Evolutionary conservation across 164 flowering plant species (phyloP), one percentile per base, ranked within the genome.

Genomic region (Cinnamomum chago): DNA sequence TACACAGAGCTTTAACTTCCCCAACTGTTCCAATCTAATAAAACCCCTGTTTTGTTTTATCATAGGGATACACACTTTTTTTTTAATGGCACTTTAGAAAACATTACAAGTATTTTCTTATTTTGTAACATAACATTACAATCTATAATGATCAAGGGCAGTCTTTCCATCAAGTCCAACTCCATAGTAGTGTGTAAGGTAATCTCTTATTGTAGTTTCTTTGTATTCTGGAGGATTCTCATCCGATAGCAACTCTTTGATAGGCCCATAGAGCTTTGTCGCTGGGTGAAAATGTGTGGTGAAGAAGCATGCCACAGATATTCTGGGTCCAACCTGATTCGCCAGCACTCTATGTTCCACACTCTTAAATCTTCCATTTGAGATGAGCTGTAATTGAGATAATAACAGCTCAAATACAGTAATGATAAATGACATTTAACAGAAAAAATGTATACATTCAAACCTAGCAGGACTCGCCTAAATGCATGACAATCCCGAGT

Each of bases 341-440:
- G 83, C 77, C 64, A 79, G 3, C 18, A 83, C 88, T 72, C 80
- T 73, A 47, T 86, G 86, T 20, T 72, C 74, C 2, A 71, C 68
- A 55, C 86, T 86, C 51, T 67, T 78, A 33, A 84, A 73, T 65
- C 50, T 81, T 67, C 77, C 81, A 62, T 81, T 84, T 13, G 85
- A 75, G 30, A 81, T 51, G 22, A 80, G 74, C 84, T 81, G 73
- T 73, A 22, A 67, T 18, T 40, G 47, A 40, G 47, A 40, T 40
- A 40, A 40, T 9, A 1, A 40, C 47, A 7, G 11, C 47, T 40
- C 47, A 40, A 40, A 40, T 40, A 40, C 35, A 30, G 35, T 17
- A 67, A 7, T 28, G 27, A 7, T 66, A 12, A 22, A 66, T 25
- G 35, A 15, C 15, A 28, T 28, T 27, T 30, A 6, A 13, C 33